Conservation (phyloP, 345 rosid genomes). For the Erodium maritimum region DNA sequence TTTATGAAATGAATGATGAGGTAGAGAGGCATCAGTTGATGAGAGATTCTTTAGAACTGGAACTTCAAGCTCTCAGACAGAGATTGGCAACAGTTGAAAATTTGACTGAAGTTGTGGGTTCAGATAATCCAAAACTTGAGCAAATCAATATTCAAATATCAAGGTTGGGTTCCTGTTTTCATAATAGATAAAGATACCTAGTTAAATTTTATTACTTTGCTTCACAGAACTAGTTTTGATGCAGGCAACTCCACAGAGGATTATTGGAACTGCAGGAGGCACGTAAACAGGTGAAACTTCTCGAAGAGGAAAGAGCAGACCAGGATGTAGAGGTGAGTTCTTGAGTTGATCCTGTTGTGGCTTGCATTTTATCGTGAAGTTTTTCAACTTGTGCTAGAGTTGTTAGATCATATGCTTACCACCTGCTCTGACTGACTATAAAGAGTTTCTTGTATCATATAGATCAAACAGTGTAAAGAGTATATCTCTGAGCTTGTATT, state of each 20-base stretch:
- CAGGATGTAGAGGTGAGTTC: slow-evolving; percentile 54
- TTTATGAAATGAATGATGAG: slow-evolving; percentile 74
- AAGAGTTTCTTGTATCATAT: slow-evolving; percentile 15
- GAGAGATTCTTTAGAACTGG: slow-evolving; percentile 62
- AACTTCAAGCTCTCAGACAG: slow-evolving; percentile 54
- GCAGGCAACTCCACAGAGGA: slow-evolving; percentile 27
- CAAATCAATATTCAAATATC: slow-evolving; percentile 31
- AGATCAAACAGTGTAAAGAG: slow-evolving; percentile 68
- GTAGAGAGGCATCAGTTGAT: slow-evolving; percentile 58
- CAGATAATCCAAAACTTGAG: slow-evolving; percentile 19
- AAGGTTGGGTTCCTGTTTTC: slow-evolving; percentile 26
- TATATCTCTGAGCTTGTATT: slow-evolving; percentile 64
- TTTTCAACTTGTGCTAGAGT: not conserved
- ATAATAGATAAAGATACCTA: slow-evolving; percentile 1
- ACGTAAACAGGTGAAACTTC: slow-evolving; percentile 26
- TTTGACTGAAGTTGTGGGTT: slow-evolving; percentile 29
- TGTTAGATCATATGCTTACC: slow-evolving; percentile 1
- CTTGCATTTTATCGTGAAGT: slow-evolving; percentile 2
- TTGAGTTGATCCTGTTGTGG: slow-evolving; percentile 3
- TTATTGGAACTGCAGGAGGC: slow-evolving; percentile 46
- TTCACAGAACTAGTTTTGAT: slow-evolving; percentile 10
- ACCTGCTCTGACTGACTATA: not conserved
- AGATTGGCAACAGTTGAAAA: slow-evolving; percentile 57
- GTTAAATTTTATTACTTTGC: slow-evolving; percentile 1
- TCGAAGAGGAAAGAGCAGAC: slow-evolving; percentile 48